Evolutionary conservation across 2,329 filamentous ascomycete genomes (phyloP).

Genomic region (Tolypocladium guangdongense): DNA sequence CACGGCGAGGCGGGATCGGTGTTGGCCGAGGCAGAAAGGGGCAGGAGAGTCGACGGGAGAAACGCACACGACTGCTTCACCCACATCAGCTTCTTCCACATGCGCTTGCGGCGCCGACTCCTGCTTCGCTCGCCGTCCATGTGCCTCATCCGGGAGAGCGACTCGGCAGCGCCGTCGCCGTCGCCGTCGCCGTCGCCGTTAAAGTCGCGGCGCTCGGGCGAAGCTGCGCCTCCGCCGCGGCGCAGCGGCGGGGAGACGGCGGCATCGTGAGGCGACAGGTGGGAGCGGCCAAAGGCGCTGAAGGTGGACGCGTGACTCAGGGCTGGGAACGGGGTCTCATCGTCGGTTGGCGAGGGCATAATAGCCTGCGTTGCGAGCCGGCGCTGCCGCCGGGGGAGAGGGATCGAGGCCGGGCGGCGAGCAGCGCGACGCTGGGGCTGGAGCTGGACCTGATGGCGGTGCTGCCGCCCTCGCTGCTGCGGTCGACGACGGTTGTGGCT

Average conservation of each 20-base stretch:
- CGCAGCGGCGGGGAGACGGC: slow-evolving; percentile 52
- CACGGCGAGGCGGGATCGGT: no score
- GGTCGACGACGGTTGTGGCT: background rate
- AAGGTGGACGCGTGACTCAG: slow-evolving; percentile 18
- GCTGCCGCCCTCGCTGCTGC: background rate
- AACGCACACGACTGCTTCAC: slow-evolving; percentile 83
- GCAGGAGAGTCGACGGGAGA: background rate
- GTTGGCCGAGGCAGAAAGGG: background rate
- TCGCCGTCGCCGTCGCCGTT: slow-evolving; percentile 5
- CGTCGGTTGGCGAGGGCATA: slow-evolving; percentile 28
- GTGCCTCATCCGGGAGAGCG: slow-evolving; percentile 28
- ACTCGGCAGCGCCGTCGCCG: slow-evolving; percentile 23
- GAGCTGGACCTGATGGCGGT: background rate
- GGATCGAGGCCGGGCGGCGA: background rate
- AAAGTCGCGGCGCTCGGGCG: slow-evolving; percentile 14
- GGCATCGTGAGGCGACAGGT: slow-evolving; percentile 76
- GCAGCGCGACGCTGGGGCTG: background rate
- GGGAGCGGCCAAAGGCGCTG: slow-evolving; percentile 43
- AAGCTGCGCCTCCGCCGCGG: background rate
- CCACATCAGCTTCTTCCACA: slow-evolving; percentile 96
- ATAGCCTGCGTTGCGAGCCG: background rate
- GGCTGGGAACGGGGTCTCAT: slow-evolving; percentile 24
- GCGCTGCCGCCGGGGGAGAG: background rate
- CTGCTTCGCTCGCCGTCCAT: slow-evolving; percentile 46
- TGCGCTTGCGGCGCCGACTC: slow-evolving; percentile 57